These are phyloP conservation scores for Pestalotiopsis sp. DNA, from an alignment of 2,329 filamentous ascomycete genomes.

Conservation along the genomic window DNA sequence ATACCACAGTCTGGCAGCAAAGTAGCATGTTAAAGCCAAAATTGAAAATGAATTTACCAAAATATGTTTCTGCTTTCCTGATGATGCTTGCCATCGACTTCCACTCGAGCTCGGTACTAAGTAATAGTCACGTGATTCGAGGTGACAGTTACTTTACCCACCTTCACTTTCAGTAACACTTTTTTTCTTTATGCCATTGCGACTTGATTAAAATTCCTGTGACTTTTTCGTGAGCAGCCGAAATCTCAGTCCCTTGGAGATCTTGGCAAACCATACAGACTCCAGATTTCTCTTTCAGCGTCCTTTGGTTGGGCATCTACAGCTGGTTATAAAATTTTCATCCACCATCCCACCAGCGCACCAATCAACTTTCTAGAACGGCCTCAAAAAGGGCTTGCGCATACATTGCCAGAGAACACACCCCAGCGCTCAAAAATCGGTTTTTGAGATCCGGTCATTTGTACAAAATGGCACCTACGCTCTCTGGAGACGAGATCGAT, in stretches of 20 bases:
- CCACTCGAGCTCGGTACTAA: neutral
- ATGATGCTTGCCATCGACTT: neutral
- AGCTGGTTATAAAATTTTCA: neutral
- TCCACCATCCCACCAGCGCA: neutral
- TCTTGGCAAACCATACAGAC: neutral
- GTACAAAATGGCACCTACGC: constrained; percentile 48
- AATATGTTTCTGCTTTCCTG: neutral
- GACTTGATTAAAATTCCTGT: no score
- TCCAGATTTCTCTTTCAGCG: neutral
- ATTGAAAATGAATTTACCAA: no score
- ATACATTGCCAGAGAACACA: constrained; percentile 4
- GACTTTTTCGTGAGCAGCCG: neutral
- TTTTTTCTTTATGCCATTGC: no score
- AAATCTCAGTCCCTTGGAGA: neutral
- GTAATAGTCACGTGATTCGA: neutral
- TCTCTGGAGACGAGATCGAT: constrained; percentile 82
- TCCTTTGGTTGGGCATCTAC: neutral
- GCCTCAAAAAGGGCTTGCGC: neutral
- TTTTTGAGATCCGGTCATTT: neutral
- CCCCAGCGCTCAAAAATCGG: neutral
- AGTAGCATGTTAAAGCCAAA: no score
- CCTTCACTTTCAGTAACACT: no score
- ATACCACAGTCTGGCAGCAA: neutral
- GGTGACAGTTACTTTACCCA: no score
- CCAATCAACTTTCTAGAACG: neutral